These are phyloP conservation scores for Fomitopsis betulina DNA, from an alignment of 1,284 basidiomycete genomes.

Conservation along the genomic window DNA sequence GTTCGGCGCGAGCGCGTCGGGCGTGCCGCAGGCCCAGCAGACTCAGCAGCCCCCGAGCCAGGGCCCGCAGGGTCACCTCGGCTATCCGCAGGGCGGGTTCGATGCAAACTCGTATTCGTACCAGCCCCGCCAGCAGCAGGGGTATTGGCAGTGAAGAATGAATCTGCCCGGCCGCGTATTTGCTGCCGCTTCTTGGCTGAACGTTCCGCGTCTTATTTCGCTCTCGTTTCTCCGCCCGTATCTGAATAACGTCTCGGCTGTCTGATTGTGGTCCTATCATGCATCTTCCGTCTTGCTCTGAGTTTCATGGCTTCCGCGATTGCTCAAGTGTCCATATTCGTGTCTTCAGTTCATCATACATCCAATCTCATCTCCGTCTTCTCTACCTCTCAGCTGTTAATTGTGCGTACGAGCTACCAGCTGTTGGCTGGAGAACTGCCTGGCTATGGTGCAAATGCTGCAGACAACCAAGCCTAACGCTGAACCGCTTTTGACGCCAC, in stretches of 20 bases:
- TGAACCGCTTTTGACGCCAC: neutral
- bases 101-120: conserved; percentile 66
- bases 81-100: conserved; percentile 57
- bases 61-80: conserved; percentile 58
- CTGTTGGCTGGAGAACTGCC: conserved; percentile 11
- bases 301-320: conserved; percentile 3
- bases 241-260: neutral
- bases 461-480: conserved; percentile 5
- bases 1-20: conserved; percentile 45
- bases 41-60: conserved; percentile 39
- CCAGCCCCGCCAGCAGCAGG: conserved; percentile 60
- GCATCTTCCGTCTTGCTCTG: conserved; percentile 1
- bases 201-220: neutral
- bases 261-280: conserved; percentile 8
- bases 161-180: neutral
- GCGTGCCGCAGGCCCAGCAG: conserved; percentile 42
- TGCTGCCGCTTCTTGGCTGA: neutral
- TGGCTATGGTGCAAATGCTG: conserved; percentile 12
- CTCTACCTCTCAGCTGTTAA: conserved; percentile 4
- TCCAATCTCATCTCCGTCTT: conserved; percentile 23
- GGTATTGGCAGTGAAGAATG: conserved; percentile 59
- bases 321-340: conserved; percentile 1
- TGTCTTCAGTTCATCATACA: conserved; percentile 11
- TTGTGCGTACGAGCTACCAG: conserved; percentile 15
- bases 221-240: conserved; percentile 3